Percentiles rank a stretch among this genome's conserved stretches.
These are phyloP conservation scores for Dactylellina haptotyla DNA, from an alignment of 2,329 filamentous ascomycete genomes.

Conservation along the genomic window DNA sequence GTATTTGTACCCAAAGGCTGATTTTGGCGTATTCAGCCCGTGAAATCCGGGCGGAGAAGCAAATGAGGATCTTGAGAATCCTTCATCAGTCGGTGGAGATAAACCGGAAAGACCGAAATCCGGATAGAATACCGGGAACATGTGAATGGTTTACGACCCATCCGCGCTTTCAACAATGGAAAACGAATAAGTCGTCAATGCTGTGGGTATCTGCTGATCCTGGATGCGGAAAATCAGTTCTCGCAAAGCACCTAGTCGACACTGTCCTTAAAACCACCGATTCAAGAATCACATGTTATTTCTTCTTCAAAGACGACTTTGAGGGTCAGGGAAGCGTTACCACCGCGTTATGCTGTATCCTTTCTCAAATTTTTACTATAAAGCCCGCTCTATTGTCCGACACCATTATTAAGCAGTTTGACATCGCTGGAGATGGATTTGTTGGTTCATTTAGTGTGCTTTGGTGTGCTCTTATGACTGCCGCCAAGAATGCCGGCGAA, in stretches of 20 bases:
- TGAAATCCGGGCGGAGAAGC: no score
- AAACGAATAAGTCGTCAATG: slow-evolving; percentile 51
- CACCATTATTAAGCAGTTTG: not conserved
- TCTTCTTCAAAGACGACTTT: slow-evolving; percentile 64
- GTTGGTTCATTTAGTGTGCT: slow-evolving; percentile 4
- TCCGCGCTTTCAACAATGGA: slow-evolving; percentile 2
- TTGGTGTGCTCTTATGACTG: slow-evolving; percentile 15
- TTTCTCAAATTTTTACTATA: slow-evolving; percentile 62
- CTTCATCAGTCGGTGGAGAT: not conserved
- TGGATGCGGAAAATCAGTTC: slow-evolving; percentile 64
- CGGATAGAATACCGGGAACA: slow-evolving; percentile 31
- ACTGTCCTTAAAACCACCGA: slow-evolving; percentile 53
- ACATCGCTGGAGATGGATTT: slow-evolving; percentile 4
- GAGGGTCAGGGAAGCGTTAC: slow-evolving; percentile 59
- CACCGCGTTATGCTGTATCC: slow-evolving; percentile 60
- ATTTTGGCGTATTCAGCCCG: no score
- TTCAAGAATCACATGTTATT: slow-evolving; percentile 61
- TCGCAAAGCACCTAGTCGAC: slow-evolving; percentile 62
- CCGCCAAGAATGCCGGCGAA: slow-evolving; percentile 40
- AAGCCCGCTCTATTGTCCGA: slow-evolving; percentile 52
- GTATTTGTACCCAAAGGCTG: no score
- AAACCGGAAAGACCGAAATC: slow-evolving; percentile 20
- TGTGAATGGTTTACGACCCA: slow-evolving; percentile 37
- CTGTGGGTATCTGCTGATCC: slow-evolving; percentile 63
- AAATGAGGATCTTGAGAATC: not conserved